phyloP scores from a whole-genome alignment of 768 basidiomycete genomes.

The Infundibulicybe gibba region DNA sequence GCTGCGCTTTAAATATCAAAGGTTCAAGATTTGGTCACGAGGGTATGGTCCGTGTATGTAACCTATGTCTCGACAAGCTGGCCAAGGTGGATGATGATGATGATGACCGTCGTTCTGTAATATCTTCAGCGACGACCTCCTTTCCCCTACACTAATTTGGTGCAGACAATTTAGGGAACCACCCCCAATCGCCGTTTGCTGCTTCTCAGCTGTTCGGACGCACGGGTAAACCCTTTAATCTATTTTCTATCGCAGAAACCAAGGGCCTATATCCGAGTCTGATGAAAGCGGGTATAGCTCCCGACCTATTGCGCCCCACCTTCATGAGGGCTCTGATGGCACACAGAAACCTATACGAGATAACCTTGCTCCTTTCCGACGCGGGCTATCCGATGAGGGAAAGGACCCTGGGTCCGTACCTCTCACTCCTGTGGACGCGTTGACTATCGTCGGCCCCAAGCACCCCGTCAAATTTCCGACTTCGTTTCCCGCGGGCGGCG shows the following conservation, averaged over 20 bases:
- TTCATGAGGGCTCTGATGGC: conserved; percentile 36
- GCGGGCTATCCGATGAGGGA: conserved; percentile 74
- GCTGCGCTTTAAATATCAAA: conserved; percentile 95
- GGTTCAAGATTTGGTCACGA: conserved; percentile 57
- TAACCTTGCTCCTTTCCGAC: conserved; percentile 71
- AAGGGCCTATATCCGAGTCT: conserved; percentile 50
- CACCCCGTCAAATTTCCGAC: conserved; percentile 57
- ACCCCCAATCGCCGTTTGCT: conserved; percentile 84
- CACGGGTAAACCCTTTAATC: conserved; percentile 71
- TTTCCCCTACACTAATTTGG: conserved; percentile 81
- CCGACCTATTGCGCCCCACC: conserved; percentile 45
- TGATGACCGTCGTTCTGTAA: conserved; percentile 79
- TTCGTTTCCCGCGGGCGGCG: conserved; percentile 45
- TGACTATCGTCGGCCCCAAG: conserved; percentile 39
- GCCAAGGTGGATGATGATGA: conserved; percentile 89
- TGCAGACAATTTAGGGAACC: conserved; percentile 33
- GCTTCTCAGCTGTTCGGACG: conserved; percentile 82
- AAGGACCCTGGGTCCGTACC: conserved; percentile 48
- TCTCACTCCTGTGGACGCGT: conserved; percentile 41
- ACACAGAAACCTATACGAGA: conserved; percentile 47
- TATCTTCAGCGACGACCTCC: conserved; percentile 59
- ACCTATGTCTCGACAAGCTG: conserved; percentile 89
- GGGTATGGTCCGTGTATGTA: conserved; percentile 94
- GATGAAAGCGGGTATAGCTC: conserved; percentile 52
- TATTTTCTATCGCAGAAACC: conserved; percentile 82